Conservation (phyloP, 441 rosid genomes). For the Mallotus repandus region DNA sequence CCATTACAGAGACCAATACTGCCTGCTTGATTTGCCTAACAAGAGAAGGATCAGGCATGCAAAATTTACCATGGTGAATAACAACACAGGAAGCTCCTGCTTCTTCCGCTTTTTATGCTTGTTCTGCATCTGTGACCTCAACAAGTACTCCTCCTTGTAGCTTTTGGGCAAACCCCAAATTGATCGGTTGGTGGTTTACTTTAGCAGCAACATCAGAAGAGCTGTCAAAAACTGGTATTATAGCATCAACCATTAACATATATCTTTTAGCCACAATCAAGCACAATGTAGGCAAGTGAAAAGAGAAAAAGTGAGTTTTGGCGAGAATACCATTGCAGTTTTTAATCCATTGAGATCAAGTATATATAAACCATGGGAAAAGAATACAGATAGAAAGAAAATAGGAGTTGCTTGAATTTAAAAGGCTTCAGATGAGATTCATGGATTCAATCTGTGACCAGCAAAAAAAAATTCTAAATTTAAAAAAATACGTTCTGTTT, state of each 20-base stretch:
- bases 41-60: constrained; percentile 26
- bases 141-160: constrained; percentile 2
- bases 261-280: neutral
- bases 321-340: neutral
- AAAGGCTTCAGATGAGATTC: neutral
- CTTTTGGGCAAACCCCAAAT: neutral
- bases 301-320: neutral
- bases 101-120: constrained; percentile 3
- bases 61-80: constrained; percentile 1
- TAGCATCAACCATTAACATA: neutral
- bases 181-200: neutral
- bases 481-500: neutral
- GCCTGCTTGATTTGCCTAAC: constrained; percentile 31
- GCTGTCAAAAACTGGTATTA: neutral
- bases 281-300: neutral
- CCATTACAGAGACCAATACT: constrained; percentile 17
- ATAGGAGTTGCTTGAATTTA: neutral
- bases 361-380: neutral
- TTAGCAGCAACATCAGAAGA: neutral
- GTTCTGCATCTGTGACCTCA: neutral
- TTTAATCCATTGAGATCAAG: neutral
- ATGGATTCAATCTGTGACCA: neutral
- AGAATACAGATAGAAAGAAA: neutral
- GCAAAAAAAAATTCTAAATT: neutral
- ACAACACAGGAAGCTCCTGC: constrained; percentile 15